Conservation (phyloP, 306 rosid genomes). For the Inga laurina region DNA sequence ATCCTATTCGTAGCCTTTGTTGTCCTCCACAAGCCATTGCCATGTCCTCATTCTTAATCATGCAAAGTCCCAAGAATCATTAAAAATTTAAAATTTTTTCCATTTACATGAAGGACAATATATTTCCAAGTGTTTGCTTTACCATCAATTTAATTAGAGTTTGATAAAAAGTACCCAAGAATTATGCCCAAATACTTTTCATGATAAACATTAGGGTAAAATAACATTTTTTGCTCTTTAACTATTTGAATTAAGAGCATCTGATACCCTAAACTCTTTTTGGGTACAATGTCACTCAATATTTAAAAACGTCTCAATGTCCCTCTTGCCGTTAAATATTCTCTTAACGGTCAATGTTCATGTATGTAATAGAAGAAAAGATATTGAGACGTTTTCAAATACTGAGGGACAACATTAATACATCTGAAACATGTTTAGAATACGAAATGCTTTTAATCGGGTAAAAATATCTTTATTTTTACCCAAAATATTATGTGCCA, state of each 20-base stretch:
- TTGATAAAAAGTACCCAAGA: neutral
- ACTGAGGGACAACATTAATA: no score
- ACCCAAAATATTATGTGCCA: neutral
- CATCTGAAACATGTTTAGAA: no score
- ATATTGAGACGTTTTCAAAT: neutral
- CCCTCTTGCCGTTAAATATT: no score
- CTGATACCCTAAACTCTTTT: no score
- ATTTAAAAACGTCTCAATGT: no score
- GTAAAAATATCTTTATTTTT: neutral
- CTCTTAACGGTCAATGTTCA: no score
- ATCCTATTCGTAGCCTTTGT: constrained; percentile 1
- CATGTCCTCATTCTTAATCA: neutral
- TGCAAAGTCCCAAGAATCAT: neutral
- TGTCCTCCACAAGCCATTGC: constrained; percentile 19
- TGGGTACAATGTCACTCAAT: neutral
- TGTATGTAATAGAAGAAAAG: no score
- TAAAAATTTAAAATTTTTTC: neutral
- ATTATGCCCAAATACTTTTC: neutral
- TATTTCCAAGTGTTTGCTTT: neutral
- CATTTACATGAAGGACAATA: neutral
- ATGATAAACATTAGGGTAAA: neutral
- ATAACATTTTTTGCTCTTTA: neutral
- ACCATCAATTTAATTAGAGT: neutral
- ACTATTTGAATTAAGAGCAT: neutral
- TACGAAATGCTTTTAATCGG: no score